These are phyloP conservation scores for Talaromyces sp. DNA, from an alignment of 2,329 filamentous ascomycete genomes.

Conservation along the genomic window DNA sequence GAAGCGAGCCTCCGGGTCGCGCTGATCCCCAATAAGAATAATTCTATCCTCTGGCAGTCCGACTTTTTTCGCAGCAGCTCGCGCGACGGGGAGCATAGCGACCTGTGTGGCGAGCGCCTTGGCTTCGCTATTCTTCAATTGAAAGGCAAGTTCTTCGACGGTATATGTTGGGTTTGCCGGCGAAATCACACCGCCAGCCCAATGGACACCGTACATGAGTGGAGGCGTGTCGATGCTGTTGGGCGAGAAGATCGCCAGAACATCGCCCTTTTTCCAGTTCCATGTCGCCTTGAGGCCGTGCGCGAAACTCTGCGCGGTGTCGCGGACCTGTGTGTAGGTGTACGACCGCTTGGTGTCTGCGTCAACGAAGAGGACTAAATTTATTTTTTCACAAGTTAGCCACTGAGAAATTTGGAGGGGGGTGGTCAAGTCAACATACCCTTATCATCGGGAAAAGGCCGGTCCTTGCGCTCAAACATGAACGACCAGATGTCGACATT, in stretches of 20 bases:
- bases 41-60: slow-evolving; percentile 70
- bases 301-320: slow-evolving; percentile 69
- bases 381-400: neutral
- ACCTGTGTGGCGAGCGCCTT: slow-evolving; percentile 72
- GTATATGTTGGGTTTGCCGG: slow-evolving; percentile 88
- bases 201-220: slow-evolving; percentile 72
- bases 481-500: slow-evolving; percentile 73
- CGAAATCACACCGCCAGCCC: slow-evolving; percentile 77
- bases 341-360: slow-evolving; percentile 65
- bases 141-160: slow-evolving; percentile 74
- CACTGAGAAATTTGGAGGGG: neutral
- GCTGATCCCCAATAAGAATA: slow-evolving; percentile 64
- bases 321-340: slow-evolving; percentile 64
- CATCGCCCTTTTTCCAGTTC: slow-evolving; percentile 78
- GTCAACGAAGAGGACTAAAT: slow-evolving; percentile 71
- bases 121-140: slow-evolving; percentile 73
- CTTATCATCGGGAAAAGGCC: slow-evolving; percentile 66
- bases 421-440: slow-evolving; percentile 41
- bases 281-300: slow-evolving; percentile 69
- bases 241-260: slow-evolving; percentile 75
- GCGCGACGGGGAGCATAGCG: slow-evolving; percentile 59
- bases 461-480: slow-evolving; percentile 66
- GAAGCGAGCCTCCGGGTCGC: slow-evolving; percentile 53
- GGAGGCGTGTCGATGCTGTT: slow-evolving; percentile 81
- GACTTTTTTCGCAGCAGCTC: slow-evolving; percentile 62